Percentiles rank a stretch among this genome's conserved stretches.
These are phyloP conservation scores for Stentor coeruleus DNA, from an alignment of 73 alveolate genomes.

Conservation along the genomic window DNA sequence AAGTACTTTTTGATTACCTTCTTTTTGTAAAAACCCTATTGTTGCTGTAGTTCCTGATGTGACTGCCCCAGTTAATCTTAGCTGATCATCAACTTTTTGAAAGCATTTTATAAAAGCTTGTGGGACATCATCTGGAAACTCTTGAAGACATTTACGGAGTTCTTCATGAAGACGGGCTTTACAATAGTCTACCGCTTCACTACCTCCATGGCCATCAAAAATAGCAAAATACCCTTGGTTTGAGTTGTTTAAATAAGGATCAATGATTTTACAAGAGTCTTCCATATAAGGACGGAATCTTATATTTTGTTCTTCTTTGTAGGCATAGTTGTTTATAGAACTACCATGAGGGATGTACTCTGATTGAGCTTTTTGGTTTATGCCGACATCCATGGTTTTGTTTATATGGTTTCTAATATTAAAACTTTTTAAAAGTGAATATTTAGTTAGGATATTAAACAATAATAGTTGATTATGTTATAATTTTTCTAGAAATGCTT, in stretches of 20 bases:
- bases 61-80: constrained; percentile 24
- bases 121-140: too few relatives aligned
- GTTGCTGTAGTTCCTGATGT: constrained; percentile 49
- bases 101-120: too few relatives aligned
- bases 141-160: too few relatives aligned
- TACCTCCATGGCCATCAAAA: constrained; percentile 87
- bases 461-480: too few relatives aligned
- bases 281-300: constrained; percentile 49
- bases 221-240: constrained; percentile 53
- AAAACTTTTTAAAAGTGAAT: too few relatives aligned
- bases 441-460: too few relatives aligned
- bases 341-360: too few relatives aligned
- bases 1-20: constrained; percentile 20
- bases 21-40: constrained; percentile 30
- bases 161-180: constrained; percentile 39
- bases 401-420: too few relatives aligned
- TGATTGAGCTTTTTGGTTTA: too few relatives aligned
- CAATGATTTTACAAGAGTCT: constrained; percentile 37
- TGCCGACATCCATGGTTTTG: too few relatives aligned
- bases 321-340: too few relatives aligned
- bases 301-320: constrained; percentile 36
- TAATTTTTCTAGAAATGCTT: too few relatives aligned
- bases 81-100: constrained; percentile 34
- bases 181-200: constrained; percentile 51
- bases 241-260: constrained; percentile 29